These are phyloP conservation scores for Melastoma malabathricum DNA, from an alignment of 345 rosid genomes.

Conservation along the genomic window DNA sequence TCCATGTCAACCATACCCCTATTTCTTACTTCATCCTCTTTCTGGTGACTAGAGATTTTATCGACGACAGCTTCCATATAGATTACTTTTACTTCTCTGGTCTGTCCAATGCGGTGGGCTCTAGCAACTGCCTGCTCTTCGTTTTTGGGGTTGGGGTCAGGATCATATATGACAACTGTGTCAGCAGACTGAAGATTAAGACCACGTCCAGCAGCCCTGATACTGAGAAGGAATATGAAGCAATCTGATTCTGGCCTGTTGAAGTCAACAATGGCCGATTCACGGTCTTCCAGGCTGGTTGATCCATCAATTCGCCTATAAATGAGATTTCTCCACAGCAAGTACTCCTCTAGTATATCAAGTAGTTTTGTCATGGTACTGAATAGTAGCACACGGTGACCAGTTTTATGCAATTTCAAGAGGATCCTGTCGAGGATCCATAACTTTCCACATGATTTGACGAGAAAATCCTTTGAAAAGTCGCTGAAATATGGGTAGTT, in stretches of 20 bases:
- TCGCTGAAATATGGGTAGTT: constrained; percentile 86
- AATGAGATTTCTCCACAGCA: constrained; percentile 84
- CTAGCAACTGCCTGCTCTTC: constrained; percentile 99
- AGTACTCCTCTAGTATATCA: constrained; percentile 92
- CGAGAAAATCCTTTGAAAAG: constrained; percentile 81
- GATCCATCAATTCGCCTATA: constrained; percentile 98
- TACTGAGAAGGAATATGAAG: constrained; percentile 93
- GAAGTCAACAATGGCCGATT: constrained; percentile 95
- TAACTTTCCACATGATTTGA: constrained; percentile 88
- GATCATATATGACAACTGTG: constrained; percentile 96
- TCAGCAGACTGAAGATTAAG: constrained; percentile 99
- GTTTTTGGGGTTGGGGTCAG: constrained; percentile 99
- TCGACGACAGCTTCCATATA: constrained; percentile 99
- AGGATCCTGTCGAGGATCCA: constrained; percentile 95
- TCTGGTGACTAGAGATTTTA: constrained; percentile 78
- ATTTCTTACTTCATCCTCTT: constrained; percentile 87
- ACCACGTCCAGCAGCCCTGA: constrained; percentile 99
- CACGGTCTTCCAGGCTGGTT: constrained; percentile 98
- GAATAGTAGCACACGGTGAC: constrained; percentile 92
- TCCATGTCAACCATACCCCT: constrained; percentile 75
- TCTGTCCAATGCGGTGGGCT: constrained; percentile 99
- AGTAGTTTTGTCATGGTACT: constrained; percentile 99
- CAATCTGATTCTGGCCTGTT: constrained; percentile 77
- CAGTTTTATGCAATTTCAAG: constrained; percentile 82
- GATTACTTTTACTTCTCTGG: constrained; percentile 90